phyloP scores from a whole-genome alignment of 805 yeast species.

The Yamadazyma sp. region DNA sequence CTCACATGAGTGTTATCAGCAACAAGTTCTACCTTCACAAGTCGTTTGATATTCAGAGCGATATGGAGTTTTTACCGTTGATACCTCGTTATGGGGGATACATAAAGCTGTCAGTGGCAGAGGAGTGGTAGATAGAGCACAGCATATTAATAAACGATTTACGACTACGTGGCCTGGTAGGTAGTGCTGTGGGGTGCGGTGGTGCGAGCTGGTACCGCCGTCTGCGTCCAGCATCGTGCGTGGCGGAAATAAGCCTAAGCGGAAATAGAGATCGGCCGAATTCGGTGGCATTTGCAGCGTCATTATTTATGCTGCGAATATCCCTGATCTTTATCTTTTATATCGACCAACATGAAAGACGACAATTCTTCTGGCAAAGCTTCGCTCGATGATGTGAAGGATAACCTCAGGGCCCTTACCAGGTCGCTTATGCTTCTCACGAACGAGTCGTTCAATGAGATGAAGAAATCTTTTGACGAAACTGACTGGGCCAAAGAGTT shows the following conservation, averaged over 20 bases:
- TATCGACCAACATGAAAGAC: constrained; percentile 15
- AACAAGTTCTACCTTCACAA: constrained; percentile 60
- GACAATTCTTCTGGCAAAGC: constrained; percentile 24
- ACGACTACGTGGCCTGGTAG: too few species aligned
- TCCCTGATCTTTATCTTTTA: too few species aligned
- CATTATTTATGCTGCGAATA: constrained; percentile 4
- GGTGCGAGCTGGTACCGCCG: too few species aligned
- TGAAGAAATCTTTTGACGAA: constrained; percentile 15
- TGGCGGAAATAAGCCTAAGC: too few species aligned
- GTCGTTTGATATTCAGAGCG: constrained; percentile 71
- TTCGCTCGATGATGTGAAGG: constrained; percentile 25
- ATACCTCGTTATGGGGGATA: constrained; percentile 14
- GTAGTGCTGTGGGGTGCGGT: too few species aligned
- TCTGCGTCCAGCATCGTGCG: too few species aligned
- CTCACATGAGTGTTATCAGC: constrained; percentile 32
- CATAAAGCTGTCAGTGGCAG: constrained; percentile 5
- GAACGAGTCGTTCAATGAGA: constrained; percentile 21
- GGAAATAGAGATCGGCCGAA: too few species aligned
- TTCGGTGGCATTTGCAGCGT: too few species aligned
- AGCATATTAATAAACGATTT: constrained; percentile 4
- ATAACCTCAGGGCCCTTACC: constrained; percentile 25
- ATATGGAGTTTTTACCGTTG: constrained; percentile 54
- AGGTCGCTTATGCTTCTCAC: constrained; percentile 26
- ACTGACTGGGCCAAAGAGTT: not conserved
- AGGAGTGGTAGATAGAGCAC: constrained; percentile 4